Evolutionary conservation across 805 yeast species (phyloP), one percentile per base, ranked within the genome.

Genomic region (Candida maltosa): DNA sequence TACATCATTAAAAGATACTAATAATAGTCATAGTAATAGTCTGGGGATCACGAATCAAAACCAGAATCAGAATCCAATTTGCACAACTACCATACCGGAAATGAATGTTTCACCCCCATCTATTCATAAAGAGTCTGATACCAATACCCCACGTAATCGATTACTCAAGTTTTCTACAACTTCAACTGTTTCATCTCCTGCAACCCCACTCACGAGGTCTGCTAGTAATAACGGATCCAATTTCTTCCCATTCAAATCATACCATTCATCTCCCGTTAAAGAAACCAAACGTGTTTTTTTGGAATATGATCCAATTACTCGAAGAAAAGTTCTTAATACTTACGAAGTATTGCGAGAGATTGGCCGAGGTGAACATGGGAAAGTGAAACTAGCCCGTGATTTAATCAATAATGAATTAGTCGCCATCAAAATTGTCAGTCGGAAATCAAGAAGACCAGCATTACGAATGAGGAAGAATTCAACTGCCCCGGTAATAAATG

Each of bases 341-440:
- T 93, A 89, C 55, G 98, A 93, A 58, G 85, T 93, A 24, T 61
- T 88, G 20, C 70, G 75, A 17, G 97, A 89, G 61, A 69, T 93
- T 19, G 98, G 98, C 8, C 72, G 85, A 23, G 98, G 98, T n/a
- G 96, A 89, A 57, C 97, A 91, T 60, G 97, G 98, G n/a, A 91
- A 87, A 57, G 98, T 93, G 28, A 93, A 93, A 56, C 70, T 93
- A 14, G 98, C 95, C 0, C 75, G 75, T 40, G 91, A 89, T 54
- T 59, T 81, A 36, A 69, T 74, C n/a, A 59, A 72, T 5, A 68
- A 73, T 29, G 79, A 74, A 45, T 65, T 77, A 21, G 95, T 87
- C n/a, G 98, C 98, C 3, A 88, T 93, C 37, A 93, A 93, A 56
- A 86, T 93, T 34, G 87, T 93, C 29, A 89, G 87, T 60, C 72